Evolutionary conservation across 2,329 filamentous ascomycete genomes (phyloP).

Genomic region (Ophiostoma sp.): DNA sequence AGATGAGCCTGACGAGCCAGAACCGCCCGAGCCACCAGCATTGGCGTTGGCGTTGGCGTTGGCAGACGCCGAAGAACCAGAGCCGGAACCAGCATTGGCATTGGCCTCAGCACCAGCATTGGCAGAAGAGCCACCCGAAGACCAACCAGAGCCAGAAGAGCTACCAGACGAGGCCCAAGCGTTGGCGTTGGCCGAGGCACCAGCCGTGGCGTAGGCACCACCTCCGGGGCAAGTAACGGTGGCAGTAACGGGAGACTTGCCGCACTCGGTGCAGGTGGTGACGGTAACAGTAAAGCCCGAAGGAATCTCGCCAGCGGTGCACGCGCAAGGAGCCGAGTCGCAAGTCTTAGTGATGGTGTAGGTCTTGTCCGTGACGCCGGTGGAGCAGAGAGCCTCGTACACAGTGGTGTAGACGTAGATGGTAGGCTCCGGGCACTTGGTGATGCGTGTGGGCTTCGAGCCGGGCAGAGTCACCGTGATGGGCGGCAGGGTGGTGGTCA

Average conservation of each 20-base stretch:
- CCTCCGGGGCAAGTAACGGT: slow-evolving; percentile 27
- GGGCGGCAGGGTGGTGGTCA: slow-evolving; percentile 26
- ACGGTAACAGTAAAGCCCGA: slow-evolving; percentile 29
- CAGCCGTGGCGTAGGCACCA: slow-evolving; percentile 12
- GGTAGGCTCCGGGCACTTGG: slow-evolving; percentile 21
- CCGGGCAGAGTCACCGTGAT: slow-evolving; percentile 24
- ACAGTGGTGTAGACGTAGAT: slow-evolving; percentile 26
- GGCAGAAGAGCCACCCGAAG: slow-evolving; percentile 5
- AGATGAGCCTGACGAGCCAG: neutral
- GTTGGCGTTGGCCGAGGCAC: neutral
- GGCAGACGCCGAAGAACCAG: neutral
- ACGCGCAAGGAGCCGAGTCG: slow-evolving; percentile 25
- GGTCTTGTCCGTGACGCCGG: slow-evolving; percentile 25
- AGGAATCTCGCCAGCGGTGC: slow-evolving; percentile 21
- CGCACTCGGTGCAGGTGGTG: slow-evolving; percentile 27
- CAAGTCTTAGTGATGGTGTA: slow-evolving; percentile 33
- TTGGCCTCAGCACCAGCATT: neutral
- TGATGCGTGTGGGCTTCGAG: slow-evolving; percentile 8
- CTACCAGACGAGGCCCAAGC: neutral
- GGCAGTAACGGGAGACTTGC: slow-evolving; percentile 22
- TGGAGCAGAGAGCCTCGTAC: slow-evolving; percentile 26
- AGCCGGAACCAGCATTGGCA: slow-evolving; percentile 3
- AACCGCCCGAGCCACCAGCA: neutral
- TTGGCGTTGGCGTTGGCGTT: neutral
- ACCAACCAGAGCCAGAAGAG: neutral